Evolutionary conservation across 2,329 filamentous ascomycete species (phyloP).

Genomic region (Trichoderma sp.): DNA sequence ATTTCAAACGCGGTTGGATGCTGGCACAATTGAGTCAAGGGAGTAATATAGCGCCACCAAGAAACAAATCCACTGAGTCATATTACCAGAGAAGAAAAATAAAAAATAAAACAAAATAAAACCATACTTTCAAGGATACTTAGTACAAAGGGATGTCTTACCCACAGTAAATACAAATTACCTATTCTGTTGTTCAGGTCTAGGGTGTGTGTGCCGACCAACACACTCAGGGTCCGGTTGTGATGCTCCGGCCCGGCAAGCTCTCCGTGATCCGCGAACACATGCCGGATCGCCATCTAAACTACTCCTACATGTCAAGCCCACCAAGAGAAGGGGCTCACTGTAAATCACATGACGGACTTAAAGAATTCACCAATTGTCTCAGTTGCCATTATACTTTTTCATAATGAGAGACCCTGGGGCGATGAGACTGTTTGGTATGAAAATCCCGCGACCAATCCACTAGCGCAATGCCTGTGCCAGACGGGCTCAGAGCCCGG

Average conservation of each 20-base stretch:
- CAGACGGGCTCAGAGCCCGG: background rate
- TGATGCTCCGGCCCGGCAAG: background rate
- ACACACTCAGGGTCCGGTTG: background rate
- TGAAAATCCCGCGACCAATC: constrained; percentile 7
- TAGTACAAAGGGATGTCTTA: background rate
- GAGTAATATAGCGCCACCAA: background rate
- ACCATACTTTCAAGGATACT: background rate
- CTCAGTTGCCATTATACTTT: background rate
- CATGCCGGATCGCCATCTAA: constrained; percentile 1
- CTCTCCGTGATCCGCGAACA: background rate
- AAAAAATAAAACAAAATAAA: background rate
- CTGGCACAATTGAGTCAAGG: background rate
- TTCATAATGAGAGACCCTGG: background rate
- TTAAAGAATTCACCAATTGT: background rate
- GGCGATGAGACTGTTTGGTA: constrained; percentile 12
- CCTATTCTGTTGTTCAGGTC: background rate
- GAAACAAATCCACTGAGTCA: background rate
- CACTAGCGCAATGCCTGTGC: background rate
- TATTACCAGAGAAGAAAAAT: background rate
- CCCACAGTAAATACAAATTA: background rate
- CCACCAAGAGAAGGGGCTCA: background rate
- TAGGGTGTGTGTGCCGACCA: background rate
- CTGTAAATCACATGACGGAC: background rate
- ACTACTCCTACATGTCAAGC: background rate
- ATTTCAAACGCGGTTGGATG: background rate